Percentiles rank a stretch among this genome's conserved stretches.
phyloP scores from a whole-genome alignment of 2,329 filamentous ascomycete genomes.

The Claviceps arundinis region DNA sequence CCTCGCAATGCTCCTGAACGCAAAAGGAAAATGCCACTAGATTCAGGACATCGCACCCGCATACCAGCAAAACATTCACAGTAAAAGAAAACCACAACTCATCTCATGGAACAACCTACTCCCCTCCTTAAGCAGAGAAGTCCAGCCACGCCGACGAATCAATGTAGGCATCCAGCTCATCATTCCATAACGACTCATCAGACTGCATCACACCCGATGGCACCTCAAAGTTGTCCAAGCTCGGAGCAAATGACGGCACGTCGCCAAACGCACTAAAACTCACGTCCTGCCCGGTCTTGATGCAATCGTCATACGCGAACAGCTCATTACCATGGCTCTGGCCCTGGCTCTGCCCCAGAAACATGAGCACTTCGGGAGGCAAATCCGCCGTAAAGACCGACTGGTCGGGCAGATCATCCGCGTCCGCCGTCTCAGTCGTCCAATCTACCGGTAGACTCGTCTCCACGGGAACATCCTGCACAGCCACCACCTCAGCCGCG shows the following conservation, averaged over 20 bases:
- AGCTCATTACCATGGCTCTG: background rate
- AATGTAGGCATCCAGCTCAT: background rate
- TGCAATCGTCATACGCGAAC: background rate
- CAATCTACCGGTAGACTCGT: background rate
- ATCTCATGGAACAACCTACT: background rate
- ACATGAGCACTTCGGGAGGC: background rate
- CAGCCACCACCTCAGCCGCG: background rate
- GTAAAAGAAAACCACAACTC: background rate
- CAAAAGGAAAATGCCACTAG: too few relatives aligned
- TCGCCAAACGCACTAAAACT: background rate
- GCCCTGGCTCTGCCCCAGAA: background rate
- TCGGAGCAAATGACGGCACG: background rate
- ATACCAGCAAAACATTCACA: too few relatives aligned
- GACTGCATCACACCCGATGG: background rate
- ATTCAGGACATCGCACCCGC: too few relatives aligned
- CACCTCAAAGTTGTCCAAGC: background rate
- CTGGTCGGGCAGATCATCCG: background rate
- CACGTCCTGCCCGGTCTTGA: background rate
- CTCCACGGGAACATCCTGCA: background rate
- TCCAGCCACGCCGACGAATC: background rate
- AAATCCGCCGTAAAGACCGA: background rate
- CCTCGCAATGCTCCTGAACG: too few relatives aligned
- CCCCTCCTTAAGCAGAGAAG: background rate
- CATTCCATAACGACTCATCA: background rate
- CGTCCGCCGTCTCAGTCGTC: background rate